Conservation (phyloP, 129 eudicot genomes). For the Mikania micrantha region DNA sequence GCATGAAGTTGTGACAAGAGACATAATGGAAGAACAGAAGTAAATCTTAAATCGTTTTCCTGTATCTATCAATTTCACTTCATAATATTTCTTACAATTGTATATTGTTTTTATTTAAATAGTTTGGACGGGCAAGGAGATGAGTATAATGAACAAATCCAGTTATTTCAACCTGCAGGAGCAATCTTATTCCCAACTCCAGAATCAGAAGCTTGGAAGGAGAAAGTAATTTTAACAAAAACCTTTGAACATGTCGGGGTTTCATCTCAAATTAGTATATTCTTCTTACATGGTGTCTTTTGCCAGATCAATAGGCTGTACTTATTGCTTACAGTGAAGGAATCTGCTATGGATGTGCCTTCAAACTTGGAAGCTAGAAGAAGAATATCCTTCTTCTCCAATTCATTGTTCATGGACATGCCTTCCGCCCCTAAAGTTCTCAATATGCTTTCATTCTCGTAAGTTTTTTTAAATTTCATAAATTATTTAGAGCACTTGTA, state of each 20-base stretch:
- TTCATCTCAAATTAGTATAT: slow-evolving; percentile 7
- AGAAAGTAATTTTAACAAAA: slow-evolving; percentile 44
- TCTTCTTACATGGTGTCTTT: not conserved
- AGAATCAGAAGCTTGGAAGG: slow-evolving; percentile 93
- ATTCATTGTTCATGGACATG: slow-evolving; percentile 91
- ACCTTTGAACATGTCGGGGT: not conserved
- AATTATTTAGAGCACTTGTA: not conserved
- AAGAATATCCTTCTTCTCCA: slow-evolving; percentile 77
- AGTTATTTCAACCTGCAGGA: slow-evolving; percentile 87
- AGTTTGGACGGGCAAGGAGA: slow-evolving; percentile 67
- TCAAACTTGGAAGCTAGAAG: slow-evolving; percentile 79
- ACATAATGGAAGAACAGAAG: slow-evolving; percentile 95
- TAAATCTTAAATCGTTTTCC: slow-evolving; percentile 11
- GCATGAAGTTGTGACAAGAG: slow-evolving; percentile 94
- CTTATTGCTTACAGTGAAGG: slow-evolving; percentile 81
- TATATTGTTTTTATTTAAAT: slow-evolving; percentile 3
- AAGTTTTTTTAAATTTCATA: slow-evolving; percentile 33
- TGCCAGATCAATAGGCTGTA: slow-evolving; percentile 79
- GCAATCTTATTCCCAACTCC: slow-evolving; percentile 88
- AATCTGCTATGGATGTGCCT: slow-evolving; percentile 93
- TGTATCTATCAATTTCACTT: not conserved
- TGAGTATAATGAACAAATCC: slow-evolving; percentile 80
- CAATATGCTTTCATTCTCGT: slow-evolving; percentile 98
- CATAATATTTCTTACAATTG: not conserved
- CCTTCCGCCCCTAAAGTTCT: slow-evolving; percentile 97